A percentile compares a stretch with the other conserved stretches of the same genome.
Evolutionary conservation across 148 eudicot genomes (phyloP).

Genomic region (Vaccinium darrowii): DNA sequence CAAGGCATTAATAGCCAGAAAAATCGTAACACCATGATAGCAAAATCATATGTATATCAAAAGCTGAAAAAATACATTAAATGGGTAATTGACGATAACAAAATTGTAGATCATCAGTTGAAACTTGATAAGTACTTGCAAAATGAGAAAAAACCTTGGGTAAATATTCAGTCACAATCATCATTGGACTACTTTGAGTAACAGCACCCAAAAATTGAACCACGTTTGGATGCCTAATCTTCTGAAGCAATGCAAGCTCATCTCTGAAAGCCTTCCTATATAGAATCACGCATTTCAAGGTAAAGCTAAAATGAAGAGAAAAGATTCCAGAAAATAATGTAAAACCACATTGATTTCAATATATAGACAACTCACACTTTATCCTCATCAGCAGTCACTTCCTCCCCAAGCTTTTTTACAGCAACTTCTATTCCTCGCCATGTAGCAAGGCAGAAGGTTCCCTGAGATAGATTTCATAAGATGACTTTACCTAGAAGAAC

Average conservation of each 20-base stretch:
- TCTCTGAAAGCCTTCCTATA: constrained; percentile 82
- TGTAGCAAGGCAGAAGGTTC: constrained; percentile 81
- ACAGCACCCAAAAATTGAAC: constrained; percentile 98
- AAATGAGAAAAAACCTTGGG: constrained; percentile 58
- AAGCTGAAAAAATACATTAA: background rate
- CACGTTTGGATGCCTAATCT: constrained; percentile 90
- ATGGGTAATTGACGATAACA: background rate
- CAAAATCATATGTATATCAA: background rate
- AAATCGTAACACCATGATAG: background rate
- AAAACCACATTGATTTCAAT: constrained; percentile 1
- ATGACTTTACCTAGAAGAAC: background rate
- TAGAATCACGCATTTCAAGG: background rate
- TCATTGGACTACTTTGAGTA: constrained; percentile 95
- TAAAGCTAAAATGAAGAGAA: constrained; percentile 9
- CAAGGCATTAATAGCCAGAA: background rate
- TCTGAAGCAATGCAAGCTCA: constrained; percentile 88
- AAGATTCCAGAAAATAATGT: background rate
- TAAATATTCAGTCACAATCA: constrained; percentile 92
- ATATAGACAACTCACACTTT: constrained; percentile 70
- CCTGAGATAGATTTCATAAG: constrained; percentile 37
- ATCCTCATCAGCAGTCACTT: constrained; percentile 71
- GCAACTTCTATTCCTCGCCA: constrained; percentile 98
- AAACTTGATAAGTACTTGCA: background rate
- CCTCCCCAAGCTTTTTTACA: constrained; percentile 83
- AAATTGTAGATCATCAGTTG: background rate